These are phyloP conservation scores for Moesziomyces sp. DNA, from an alignment of 1,284 basidiomycete species.

Conservation along the genomic window DNA sequence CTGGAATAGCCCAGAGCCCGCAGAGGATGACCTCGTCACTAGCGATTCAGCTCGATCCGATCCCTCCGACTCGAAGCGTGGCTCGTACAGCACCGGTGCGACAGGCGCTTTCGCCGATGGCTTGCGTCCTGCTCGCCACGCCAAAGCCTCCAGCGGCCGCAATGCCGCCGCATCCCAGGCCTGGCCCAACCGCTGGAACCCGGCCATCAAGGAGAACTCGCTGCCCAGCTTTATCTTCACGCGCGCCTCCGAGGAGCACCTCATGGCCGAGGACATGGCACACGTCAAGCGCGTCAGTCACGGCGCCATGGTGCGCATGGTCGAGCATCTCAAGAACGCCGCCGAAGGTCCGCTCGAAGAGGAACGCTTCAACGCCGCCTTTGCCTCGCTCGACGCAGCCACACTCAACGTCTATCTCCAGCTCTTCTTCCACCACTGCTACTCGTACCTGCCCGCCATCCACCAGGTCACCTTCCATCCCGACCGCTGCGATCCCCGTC, in stretches of 20 bases:
- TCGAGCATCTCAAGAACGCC: conserved; percentile 9
- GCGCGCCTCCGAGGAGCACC: conserved; percentile 21
- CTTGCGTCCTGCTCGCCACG: neutral
- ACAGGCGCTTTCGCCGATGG: neutral
- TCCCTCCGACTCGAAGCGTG: neutral
- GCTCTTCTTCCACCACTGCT: conserved; percentile 38
- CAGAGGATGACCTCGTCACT: conserved; percentile 7
- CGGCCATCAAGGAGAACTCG: conserved; percentile 11
- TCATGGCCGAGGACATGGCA: conserved; percentile 25
- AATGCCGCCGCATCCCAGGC: conserved; percentile 7
- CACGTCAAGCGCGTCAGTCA: conserved; percentile 14
- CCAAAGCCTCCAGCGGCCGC: neutral
- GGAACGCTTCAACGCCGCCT: conserved; percentile 11
- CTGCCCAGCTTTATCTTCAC: conserved; percentile 14
- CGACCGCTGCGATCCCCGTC: conserved; percentile 17
- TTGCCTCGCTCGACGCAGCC: conserved; percentile 18
- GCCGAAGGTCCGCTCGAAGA: conserved; percentile 10
- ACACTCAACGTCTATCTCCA: conserved; percentile 30
- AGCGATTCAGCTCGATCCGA: conserved; percentile 10
- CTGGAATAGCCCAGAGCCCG: conserved; percentile 22
- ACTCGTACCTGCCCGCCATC: conserved; percentile 26
- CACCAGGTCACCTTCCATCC: conserved; percentile 35
- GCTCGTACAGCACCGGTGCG: neutral
- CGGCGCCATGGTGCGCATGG: conserved; percentile 15
- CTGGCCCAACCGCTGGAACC: conserved; percentile 30